A percentile compares a stretch with the other conserved stretches of the same genome.
phyloP scores from a whole-genome alignment of 768 basidiomycete species.

The Naganishia antarctica region DNA sequence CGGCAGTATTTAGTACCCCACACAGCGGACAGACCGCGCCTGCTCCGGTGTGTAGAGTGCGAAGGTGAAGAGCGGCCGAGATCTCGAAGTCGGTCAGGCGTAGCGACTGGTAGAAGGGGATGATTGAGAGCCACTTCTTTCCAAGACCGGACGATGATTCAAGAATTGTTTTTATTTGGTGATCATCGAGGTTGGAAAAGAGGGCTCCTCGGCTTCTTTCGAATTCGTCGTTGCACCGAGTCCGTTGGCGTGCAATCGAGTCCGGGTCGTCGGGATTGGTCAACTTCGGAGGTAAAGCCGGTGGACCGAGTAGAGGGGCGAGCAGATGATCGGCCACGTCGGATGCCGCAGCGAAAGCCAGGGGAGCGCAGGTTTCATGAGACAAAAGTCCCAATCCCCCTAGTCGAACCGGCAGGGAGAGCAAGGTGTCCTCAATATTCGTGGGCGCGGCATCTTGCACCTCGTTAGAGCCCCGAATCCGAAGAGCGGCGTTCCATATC shows the following conservation, averaged over 20 bases:
- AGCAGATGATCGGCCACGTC: no score
- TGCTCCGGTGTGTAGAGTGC: background rate
- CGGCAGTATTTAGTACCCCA: background rate
- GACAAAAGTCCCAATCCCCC: no score
- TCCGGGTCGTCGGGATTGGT: no score
- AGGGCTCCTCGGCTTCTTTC: background rate
- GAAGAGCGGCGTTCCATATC: no score
- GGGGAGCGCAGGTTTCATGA: no score
- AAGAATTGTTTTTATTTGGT: slow-evolving; percentile 4
- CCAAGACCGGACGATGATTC: slow-evolving; percentile 1
- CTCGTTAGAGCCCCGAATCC: no score
- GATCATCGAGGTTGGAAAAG: background rate
- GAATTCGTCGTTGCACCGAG: background rate
- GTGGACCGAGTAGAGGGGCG: no score
- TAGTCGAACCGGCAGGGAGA: no score
- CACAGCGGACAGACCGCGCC: background rate
- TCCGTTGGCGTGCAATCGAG: background rate
- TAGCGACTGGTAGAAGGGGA: background rate
- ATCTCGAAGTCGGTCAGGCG: slow-evolving; percentile 5
- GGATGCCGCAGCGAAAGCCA: no score
- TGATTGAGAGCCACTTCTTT: background rate
- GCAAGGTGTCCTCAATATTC: no score
- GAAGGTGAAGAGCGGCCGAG: slow-evolving; percentile 1
- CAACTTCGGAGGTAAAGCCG: no score
- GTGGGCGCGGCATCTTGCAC: no score